phyloP scores from a whole-genome alignment of 83 land plant genomes.

The Picea abies region DNA sequence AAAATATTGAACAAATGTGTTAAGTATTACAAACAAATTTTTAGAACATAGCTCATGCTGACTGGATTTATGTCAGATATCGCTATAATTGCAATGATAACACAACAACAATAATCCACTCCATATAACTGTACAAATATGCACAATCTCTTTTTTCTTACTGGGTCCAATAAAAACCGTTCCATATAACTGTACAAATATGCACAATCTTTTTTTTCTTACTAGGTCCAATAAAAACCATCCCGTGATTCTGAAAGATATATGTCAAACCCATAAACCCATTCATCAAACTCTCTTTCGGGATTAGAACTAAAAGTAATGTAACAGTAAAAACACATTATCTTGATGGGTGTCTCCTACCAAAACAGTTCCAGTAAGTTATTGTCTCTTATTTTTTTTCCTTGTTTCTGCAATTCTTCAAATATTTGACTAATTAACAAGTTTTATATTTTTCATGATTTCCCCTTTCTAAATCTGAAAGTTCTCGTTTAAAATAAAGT shows the following conservation, averaged over 20 bases:
- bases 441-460: too few relatives aligned
- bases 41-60: not conserved
- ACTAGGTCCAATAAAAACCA: not conserved
- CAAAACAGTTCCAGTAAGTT: too few relatives aligned
- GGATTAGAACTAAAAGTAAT: not conserved
- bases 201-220: not conserved
- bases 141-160: not conserved
- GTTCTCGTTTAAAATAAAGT: too few relatives aligned
- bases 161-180: not conserved
- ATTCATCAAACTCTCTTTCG: not conserved
- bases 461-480: too few relatives aligned
- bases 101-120: not conserved
- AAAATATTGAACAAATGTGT: not conserved
- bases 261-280: not conserved
- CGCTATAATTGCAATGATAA: not conserved
- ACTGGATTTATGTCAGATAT: not conserved
- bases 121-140: not conserved
- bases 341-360: not conserved
- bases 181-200: not conserved
- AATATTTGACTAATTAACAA: too few relatives aligned
- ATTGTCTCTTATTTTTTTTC: too few relatives aligned
- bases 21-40: not conserved
- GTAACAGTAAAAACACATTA: not conserved
- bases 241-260: not conserved
- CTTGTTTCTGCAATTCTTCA: too few relatives aligned